Conservation (phyloP, 306 rosid genomes). For the Quercus suber region DNA sequence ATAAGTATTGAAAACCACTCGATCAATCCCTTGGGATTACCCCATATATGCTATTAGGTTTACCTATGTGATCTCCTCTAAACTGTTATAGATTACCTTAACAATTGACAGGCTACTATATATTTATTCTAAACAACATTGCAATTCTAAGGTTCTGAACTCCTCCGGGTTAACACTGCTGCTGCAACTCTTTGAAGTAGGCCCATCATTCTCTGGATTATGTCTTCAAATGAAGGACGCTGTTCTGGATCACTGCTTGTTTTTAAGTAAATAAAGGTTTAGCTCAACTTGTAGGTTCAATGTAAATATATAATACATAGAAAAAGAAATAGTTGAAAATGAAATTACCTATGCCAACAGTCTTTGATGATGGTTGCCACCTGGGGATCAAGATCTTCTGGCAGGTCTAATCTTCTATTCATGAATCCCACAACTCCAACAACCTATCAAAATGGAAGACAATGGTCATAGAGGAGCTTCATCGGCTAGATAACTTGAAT, state of each 20-base stretch:
- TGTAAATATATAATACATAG: background rate
- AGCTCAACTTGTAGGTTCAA: slow-evolving; percentile 22
- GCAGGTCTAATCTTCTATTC: slow-evolving; percentile 74
- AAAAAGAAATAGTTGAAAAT: background rate
- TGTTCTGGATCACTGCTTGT: slow-evolving; percentile 54
- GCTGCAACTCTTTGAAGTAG: slow-evolving; percentile 37
- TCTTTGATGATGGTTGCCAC: slow-evolving; percentile 53
- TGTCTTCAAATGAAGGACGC: slow-evolving; percentile 74
- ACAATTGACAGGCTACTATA: background rate
- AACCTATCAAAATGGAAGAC: slow-evolving; percentile 38
- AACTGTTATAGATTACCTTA: background rate
- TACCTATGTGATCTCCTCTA: background rate
- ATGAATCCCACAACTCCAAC: slow-evolving; percentile 85
- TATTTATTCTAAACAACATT: slow-evolving; percentile 7
- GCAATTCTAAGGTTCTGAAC: slow-evolving; percentile 31
- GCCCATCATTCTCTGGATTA: slow-evolving; percentile 46
- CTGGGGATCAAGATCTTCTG: slow-evolving; percentile 60
- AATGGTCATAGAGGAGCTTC: background rate
- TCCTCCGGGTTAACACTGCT: slow-evolving; percentile 27
- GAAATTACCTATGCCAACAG: slow-evolving; percentile 66
- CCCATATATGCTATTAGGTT: background rate
- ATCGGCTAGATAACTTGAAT: background rate
- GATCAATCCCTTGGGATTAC: too few relatives aligned
- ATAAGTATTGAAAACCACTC: too few relatives aligned
- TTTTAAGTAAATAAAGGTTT: slow-evolving; percentile 18